Evolutionary conservation across 306 rosid genomes (phyloP), one percentile per base, ranked within the genome.

Genomic region (Trifolium fragiferum): DNA sequence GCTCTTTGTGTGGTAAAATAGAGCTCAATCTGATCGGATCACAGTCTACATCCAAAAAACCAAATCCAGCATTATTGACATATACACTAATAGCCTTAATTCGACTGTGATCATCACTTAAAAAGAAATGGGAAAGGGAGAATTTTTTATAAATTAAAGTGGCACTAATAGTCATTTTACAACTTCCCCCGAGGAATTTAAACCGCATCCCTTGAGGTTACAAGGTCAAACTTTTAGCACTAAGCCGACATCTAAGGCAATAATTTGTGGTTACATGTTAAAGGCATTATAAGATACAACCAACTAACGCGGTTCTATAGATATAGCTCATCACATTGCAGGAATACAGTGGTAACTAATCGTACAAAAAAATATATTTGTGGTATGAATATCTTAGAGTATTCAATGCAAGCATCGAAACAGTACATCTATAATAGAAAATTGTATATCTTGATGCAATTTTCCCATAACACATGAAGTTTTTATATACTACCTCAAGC

Each of bases 401-500:
- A 63, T 57, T 66, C 38, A n/a, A n/a, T n/a, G 58, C 47, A 66
- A n/a, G 73, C 70, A 43, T 12, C 30, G 70, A 63, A 63, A 60
- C 12, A 47, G 68, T 76, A 44, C 66, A 78, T 38, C 47, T 20
- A 70, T 12, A 44, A 70, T 13, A 64, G 40, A 10, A 71, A 72
- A 75, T 6, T 70, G 30, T 33, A 55, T 43, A 20, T 11, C 49
- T 15, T 15, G 64, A n/a, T 61, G 35, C 25, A 63, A 62, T 66
- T 49, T 44, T 6, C 66, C 38, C 13, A 60, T 21, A 43, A 25
- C 23, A 76, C 27, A 2, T 59, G 69, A 50, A 65, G 76, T 74
- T 20, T 65, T 58, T 46, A 73, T 46, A 58, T 72, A 63, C 40
- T 85, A 91, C 97, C 98, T 91, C 74, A 51, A 72, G 74, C 61